Evolutionary conservation across 345 rosid genomes (phyloP).

Genomic region (Stellera chamaejasme): DNA sequence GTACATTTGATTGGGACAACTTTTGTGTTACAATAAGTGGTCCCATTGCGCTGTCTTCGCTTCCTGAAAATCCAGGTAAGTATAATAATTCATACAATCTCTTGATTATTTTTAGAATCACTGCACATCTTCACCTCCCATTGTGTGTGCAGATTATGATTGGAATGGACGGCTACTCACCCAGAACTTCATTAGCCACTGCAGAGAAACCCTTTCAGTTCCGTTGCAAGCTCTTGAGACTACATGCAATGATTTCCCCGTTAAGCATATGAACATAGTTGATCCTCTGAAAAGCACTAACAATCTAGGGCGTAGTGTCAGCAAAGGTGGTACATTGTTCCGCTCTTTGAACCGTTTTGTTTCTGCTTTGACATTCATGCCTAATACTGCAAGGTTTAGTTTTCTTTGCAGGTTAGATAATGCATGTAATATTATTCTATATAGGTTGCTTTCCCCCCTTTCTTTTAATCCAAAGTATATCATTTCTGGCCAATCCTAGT

Average conservation of each 20-base stretch:
- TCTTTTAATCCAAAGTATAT: no score
- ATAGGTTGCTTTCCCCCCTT: no score
- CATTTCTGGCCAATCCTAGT: no score
- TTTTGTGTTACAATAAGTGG: conserved; percentile 52
- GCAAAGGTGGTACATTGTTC: conserved; percentile 66
- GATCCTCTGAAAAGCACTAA: conserved; percentile 81
- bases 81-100: conserved; percentile 1
- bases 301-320: conserved; percentile 89
- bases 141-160: conserved; percentile 25
- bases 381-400: not conserved
- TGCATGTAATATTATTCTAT: no score
- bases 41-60: conserved; percentile 49
- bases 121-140: conserved; percentile 18
- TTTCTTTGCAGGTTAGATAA: no score
- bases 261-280: conserved; percentile 63
- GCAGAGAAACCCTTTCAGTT: conserved; percentile 36
- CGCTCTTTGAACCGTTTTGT: not conserved
- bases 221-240: conserved; percentile 32
- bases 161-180: conserved; percentile 40
- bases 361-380: not conserved
- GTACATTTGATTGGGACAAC: conserved; percentile 80
- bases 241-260: conserved; percentile 33
- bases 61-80: conserved; percentile 51
- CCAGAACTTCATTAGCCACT: conserved; percentile 45
- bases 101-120: not conserved